Conservation (phyloP, 169 alveolate species). For the Cryptosporidium ryanae region DNA sequence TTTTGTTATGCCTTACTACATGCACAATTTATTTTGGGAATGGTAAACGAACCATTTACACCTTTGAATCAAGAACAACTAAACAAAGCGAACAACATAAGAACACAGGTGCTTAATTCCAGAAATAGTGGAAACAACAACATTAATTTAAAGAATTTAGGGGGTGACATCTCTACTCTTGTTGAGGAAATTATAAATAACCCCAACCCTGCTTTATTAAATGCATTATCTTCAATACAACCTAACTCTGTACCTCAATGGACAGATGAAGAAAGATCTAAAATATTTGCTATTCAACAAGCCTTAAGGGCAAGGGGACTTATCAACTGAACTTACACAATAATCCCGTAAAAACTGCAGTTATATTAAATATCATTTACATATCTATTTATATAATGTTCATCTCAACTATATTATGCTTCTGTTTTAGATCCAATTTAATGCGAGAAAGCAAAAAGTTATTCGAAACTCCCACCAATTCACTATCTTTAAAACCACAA, state of each 20-base stretch:
- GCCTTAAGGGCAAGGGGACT: conserved; percentile 43
- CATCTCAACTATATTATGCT: too few relatives aligned
- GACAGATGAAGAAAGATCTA: conserved; percentile 62
- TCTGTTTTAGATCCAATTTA: too few relatives aligned
- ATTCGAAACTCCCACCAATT: too few relatives aligned
- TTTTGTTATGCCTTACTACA: conserved; percentile 79
- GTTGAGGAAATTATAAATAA: conserved; percentile 54
- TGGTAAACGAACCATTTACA: conserved; percentile 76
- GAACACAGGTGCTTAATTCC: conserved; percentile 7
- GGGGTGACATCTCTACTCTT: conserved; percentile 52
- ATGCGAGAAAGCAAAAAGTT: too few relatives aligned
- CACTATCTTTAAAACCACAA: too few relatives aligned
- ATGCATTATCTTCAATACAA: conserved; percentile 59
- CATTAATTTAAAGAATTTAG: conserved; percentile 14
- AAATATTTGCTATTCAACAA: conserved; percentile 63
- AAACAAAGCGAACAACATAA: conserved; percentile 37
- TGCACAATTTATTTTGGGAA: conserved; percentile 75
- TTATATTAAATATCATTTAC: not conserved
- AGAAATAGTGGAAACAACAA: conserved; percentile 7
- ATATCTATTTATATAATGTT: not conserved
- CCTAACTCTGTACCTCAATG: conserved; percentile 67
- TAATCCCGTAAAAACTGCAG: not conserved
- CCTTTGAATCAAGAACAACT: conserved; percentile 62
- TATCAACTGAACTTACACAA: conserved; percentile 4
- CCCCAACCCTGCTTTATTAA: conserved; percentile 66